Evolutionary conservation across 108 stramenopile species (phyloP), one percentile per base, ranked within the genome.

Genomic region (Pseudonitzschia multiseries): DNA sequence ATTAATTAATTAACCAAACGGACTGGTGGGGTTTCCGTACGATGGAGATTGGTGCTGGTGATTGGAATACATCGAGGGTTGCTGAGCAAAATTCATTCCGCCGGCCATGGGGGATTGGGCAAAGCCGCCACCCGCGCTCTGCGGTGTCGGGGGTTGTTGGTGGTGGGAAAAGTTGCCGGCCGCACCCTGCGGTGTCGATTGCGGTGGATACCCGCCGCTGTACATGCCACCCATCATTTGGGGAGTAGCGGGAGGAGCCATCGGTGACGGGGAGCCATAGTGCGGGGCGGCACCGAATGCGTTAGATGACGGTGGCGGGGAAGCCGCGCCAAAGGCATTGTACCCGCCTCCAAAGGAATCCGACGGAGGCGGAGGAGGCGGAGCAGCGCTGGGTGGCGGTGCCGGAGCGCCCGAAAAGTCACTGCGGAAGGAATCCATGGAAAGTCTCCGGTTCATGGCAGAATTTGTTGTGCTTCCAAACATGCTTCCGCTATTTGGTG

Each of bases 361-460:
- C 0, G 63, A n/a, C n/a, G n/a, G n/a, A n/a, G n/a, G 69, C 50
- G 77, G 77, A 13, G 77, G 71, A 27, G 71, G 71, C 9, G 77
- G 77, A 9, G 77, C 70, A 36, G 71, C 72, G 8, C 59, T 57
- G 20, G 78, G 71, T 21, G 78, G 78, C 3, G 78, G 78, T 22
- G 71, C 76, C n/a, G 69, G 68, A 42, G 70, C 65, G 20, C 59
- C 59, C 42, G 57, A 66, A 42, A 46, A 32, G 10, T 48, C 61
- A 33, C 65, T 61, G 56, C 62, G 52, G 20, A 31, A 44, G 57
- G 70, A 65, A 68, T 57, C 68, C 33, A 70, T 69, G 24, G 77
- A 66, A 26, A 46, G 59, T 20, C 63, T 70, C 54, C 69, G 59
- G 22, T 21, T 42, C 36, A 46, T 12, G 20, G 24, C 56, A 32